These are phyloP conservation scores for Rhizoclosmatium globosum DNA, from an alignment of 192 early-diverging fungal species.

Conservation along the genomic window DNA sequence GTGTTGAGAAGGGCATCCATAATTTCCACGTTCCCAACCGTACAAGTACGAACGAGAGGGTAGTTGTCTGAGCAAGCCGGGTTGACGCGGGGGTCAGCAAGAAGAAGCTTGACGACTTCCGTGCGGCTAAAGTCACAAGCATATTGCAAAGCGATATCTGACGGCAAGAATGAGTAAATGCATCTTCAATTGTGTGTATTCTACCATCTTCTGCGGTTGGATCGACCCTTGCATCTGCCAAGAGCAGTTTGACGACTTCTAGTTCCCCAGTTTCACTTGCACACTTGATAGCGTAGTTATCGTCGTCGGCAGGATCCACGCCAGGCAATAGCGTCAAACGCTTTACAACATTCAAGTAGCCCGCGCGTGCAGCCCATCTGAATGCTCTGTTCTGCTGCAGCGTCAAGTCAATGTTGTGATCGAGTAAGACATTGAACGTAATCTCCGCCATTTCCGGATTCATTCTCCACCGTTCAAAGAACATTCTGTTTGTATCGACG, in stretches of 20 bases:
- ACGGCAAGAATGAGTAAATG: background rate
- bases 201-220: background rate
- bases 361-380: background rate
- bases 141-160: background rate
- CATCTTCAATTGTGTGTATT: too few relatives aligned
- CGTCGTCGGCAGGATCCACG: conserved; percentile 12
- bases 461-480: background rate
- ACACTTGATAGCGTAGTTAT: conserved; percentile 29
- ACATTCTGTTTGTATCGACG: background rate
- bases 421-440: background rate
- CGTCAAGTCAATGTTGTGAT: background rate
- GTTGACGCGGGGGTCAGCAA: conserved; percentile 21
- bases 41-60: background rate
- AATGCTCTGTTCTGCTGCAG: background rate
- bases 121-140: conserved; percentile 34
- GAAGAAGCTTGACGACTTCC: conserved; percentile 19
- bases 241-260: conserved; percentile 5
- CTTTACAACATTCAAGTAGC: background rate
- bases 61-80: background rate
- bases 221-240: background rate
- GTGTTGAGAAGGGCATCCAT: conserved; percentile 31
- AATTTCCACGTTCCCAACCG: conserved; percentile 32
- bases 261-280: conserved; percentile 1
- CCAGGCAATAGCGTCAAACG: background rate
- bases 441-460: background rate